Percentiles rank a stretch among this genome's conserved stretches.
Evolutionary conservation across 371 early-diverging fungal genomes (phyloP).

Genomic region (Sporodiniella umbellata): DNA sequence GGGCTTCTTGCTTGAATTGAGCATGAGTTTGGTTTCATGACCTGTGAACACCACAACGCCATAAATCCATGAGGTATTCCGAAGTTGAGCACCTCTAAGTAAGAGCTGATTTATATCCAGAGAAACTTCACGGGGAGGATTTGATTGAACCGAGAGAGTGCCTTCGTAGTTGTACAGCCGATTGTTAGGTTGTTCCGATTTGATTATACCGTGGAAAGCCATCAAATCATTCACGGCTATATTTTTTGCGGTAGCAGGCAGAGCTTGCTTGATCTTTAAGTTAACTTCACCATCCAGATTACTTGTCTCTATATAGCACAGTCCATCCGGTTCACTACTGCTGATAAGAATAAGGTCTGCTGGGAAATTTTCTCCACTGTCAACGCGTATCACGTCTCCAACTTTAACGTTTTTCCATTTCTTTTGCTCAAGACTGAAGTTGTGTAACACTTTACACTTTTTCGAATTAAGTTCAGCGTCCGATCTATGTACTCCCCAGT

Average conservation of each 20-base stretch:
- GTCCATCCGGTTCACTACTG: conserved; percentile 81
- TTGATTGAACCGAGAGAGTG: conserved; percentile 41
- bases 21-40: conserved; percentile 87
- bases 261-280: conserved; percentile 86
- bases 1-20: conserved; percentile 70
- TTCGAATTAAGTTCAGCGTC: conserved; percentile 78
- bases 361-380: conserved; percentile 85
- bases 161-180: conserved; percentile 87
- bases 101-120: conserved; percentile 78
- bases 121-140: conserved; percentile 46
- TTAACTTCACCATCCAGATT: conserved; percentile 96
- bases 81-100: conserved; percentile 76
- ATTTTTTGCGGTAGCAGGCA: conserved; percentile 66
- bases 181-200: conserved; percentile 85
- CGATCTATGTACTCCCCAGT: conserved; percentile 72
- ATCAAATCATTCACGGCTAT: conserved; percentile 57
- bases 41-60: conserved; percentile 84
- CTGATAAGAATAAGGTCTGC: conserved; percentile 89
- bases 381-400: conserved; percentile 89
- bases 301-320: conserved; percentile 94
- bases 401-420: conserved; percentile 80
- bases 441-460: conserved; percentile 61
- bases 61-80: conserved; percentile 85
- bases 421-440: conserved; percentile 58
- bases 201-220: conserved; percentile 54